Evolutionary conservation across 2,329 filamentous ascomycete species (phyloP).

Genomic region (Calonectria hawksworthii): DNA sequence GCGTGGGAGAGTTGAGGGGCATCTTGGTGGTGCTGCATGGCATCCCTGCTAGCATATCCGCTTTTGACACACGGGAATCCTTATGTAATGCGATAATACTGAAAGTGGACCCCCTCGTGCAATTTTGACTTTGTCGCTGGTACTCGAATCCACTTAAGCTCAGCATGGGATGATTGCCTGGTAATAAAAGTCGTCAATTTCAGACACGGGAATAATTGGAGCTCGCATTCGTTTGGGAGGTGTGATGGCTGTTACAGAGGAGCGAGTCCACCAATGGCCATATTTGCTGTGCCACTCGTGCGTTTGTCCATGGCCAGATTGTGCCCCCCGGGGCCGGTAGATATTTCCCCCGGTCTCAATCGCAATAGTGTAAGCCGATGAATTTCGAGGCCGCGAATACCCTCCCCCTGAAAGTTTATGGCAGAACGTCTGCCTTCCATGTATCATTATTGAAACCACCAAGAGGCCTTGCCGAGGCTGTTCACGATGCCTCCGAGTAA

Average conservation of each 20-base stretch:
- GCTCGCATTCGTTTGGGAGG: slow-evolving; percentile 6
- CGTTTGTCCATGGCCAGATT: neutral
- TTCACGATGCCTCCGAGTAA: slow-evolving; percentile 40
- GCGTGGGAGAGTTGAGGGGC: neutral
- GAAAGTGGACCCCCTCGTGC: slow-evolving; percentile 3
- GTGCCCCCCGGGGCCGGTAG: slow-evolving; percentile 33
- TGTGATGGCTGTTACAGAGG: slow-evolving; percentile 16
- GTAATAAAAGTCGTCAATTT: slow-evolving; percentile 14
- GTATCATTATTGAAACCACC: slow-evolving; percentile 34
- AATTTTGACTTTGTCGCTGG: slow-evolving; percentile 4
- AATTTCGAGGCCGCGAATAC: slow-evolving; percentile 33
- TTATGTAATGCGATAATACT: neutral
- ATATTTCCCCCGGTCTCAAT: slow-evolving; percentile 43
- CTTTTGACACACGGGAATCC: neutral
- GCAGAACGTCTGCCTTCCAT: slow-evolving; percentile 22
- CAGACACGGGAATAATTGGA: slow-evolving; percentile 4
- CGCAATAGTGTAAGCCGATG: slow-evolving; percentile 30
- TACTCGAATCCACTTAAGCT: slow-evolving; percentile 4
- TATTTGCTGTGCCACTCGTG: neutral
- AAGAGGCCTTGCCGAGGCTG: slow-evolving; percentile 32
- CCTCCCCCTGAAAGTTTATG: slow-evolving; percentile 36
- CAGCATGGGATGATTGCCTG: slow-evolving; percentile 5
- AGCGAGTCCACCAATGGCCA: slow-evolving; percentile 29
- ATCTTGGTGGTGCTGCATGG: neutral
- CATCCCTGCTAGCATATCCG: neutral